These are phyloP conservation scores for Pseudopediastrum boryanum DNA, from an alignment of 139 green algal genomes.

Conservation along the genomic window DNA sequence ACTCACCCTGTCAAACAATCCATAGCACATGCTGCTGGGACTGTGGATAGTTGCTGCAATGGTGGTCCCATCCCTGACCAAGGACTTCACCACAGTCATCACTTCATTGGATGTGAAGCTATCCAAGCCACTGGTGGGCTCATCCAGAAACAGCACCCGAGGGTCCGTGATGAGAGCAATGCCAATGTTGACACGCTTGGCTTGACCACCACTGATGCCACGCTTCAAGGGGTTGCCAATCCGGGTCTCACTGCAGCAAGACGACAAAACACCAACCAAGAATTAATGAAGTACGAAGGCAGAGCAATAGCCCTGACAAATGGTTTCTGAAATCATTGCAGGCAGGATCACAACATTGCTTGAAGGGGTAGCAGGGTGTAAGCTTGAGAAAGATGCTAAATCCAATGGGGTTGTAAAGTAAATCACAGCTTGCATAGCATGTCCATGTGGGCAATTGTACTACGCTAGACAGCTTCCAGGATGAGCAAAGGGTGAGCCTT, in stretches of 20 bases:
- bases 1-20: conserved; percentile 75
- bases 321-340: no score
- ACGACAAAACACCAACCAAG: no score
- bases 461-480: no score
- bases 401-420: no score
- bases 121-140: conserved; percentile 78
- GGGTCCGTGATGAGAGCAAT: conserved; percentile 72
- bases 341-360: no score
- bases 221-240: conserved; percentile 55
- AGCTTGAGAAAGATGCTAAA: no score
- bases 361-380: no score
- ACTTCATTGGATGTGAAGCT: conserved; percentile 70
- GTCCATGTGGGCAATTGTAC: no score
- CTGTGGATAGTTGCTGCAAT: conserved; percentile 76
- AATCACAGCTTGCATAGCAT: no score
- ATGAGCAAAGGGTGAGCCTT: no score
- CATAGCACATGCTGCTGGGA: conserved; percentile 69
- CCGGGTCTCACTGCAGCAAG: conserved; percentile 17
- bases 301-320: no score
- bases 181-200: conserved; percentile 71
- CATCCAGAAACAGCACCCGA: conserved; percentile 70
- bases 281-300: no score
- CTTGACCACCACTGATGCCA: conserved; percentile 72
- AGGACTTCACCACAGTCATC: conserved; percentile 51
- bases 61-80: conserved; percentile 58